These are phyloP conservation scores for Dioszegia hungarica DNA, from an alignment of 768 basidiomycete species.

Conservation along the genomic window DNA sequence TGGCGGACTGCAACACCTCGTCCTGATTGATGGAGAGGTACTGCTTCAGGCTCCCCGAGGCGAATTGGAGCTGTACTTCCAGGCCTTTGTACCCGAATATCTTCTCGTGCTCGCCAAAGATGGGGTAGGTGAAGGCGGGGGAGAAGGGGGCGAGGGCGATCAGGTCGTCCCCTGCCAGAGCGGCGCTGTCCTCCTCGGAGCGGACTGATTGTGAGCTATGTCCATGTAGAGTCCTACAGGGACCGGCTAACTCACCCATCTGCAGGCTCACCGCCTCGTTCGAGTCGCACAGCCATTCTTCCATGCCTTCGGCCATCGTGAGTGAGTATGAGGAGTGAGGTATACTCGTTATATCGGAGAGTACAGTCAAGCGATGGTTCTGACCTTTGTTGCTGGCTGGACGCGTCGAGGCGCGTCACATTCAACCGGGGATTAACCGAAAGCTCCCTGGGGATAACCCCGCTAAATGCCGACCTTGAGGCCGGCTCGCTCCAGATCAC, in stretches of 20 bases:
- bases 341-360: no score
- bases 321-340: not conserved
- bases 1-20: constrained; percentile 58
- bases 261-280: constrained; percentile 71
- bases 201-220: constrained; percentile 55
- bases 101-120: constrained; percentile 93
- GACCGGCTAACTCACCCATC: constrained; percentile 59
- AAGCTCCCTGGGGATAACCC: not conserved
- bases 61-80: constrained; percentile 72
- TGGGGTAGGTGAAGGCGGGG: constrained; percentile 91
- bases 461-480: not conserved
- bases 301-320: constrained; percentile 35
- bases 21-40: constrained; percentile 67
- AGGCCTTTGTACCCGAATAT: constrained; percentile 90
- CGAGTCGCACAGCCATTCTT: constrained; percentile 73
- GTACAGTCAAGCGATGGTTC: not conserved
- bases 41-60: constrained; percentile 78
- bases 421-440: no score
- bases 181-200: constrained; percentile 61
- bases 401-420: no score
- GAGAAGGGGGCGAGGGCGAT: constrained; percentile 61
- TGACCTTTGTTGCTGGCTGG: no score
- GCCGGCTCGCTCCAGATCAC: no score
- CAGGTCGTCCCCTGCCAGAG: constrained; percentile 57
- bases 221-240: not conserved